Conservation (phyloP, 2,329 filamentous ascomycete species). For the Aphanocladium album region DNA sequence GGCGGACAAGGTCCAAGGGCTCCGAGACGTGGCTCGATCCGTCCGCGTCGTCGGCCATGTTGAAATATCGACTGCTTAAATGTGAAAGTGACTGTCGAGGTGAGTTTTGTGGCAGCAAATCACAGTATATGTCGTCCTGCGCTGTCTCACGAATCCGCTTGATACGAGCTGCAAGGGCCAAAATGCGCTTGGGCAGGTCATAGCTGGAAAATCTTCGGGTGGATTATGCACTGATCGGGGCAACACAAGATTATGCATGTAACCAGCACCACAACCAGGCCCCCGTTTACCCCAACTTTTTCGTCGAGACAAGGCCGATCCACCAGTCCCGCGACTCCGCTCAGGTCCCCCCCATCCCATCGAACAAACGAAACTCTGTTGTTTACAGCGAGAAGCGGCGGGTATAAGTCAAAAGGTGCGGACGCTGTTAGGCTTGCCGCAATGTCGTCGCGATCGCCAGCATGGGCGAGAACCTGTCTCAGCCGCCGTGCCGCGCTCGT, state of each 20-base stretch:
- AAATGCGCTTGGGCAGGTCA: background rate
- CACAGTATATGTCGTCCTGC: background rate
- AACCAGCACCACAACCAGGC: background rate
- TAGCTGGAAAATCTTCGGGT: conserved; percentile 15
- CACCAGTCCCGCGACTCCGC: conserved; percentile 6
- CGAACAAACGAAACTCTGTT: background rate
- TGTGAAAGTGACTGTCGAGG: background rate
- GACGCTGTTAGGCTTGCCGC: background rate
- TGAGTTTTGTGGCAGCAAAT: conserved; percentile 7
- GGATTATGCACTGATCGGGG: conserved; percentile 8
- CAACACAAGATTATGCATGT: conserved; percentile 2
- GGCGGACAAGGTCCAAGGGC: conserved; percentile 89
- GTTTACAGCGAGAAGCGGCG: background rate
- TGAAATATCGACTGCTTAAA: conserved; percentile 16
- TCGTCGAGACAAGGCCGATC: background rate
- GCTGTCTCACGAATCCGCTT: background rate
- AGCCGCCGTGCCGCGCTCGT: conserved; percentile 1
- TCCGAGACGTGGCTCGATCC: conserved; percentile 71
- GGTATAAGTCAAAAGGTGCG: background rate
- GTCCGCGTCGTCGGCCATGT: conserved; percentile 81
- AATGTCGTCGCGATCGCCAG: conserved; percentile 27
- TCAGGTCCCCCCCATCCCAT: background rate
- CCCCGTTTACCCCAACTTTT: conserved; percentile 12
- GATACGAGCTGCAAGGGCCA: conserved; percentile 5
- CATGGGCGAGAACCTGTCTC: conserved; percentile 20